Percentiles rank a stretch among this genome's conserved stretches.
Evolutionary conservation across 257 asterid species (phyloP).

Genomic region (Euphrasia confusa): DNA sequence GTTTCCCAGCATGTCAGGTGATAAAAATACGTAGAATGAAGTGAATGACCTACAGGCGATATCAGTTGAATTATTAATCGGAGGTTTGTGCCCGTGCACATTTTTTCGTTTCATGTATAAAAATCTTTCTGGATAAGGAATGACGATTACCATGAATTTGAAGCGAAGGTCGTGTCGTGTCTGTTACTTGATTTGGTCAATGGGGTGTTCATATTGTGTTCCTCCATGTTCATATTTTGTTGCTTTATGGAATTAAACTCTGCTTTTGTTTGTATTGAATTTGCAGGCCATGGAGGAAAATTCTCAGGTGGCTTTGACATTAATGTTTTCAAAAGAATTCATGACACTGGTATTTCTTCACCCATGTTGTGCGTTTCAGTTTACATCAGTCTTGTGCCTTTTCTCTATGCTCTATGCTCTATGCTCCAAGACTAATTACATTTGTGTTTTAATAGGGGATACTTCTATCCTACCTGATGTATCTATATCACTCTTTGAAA

Average conservation of each 20-base stretch:
- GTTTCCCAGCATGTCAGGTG: no score
- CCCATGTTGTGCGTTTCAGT: neutral
- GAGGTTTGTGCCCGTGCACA: no score
- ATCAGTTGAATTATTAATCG: no score
- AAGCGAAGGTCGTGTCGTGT: no score
- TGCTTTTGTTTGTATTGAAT: constrained; percentile 14
- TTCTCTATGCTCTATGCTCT: constrained; percentile 10
- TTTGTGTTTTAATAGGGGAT: constrained; percentile 42
- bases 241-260: constrained; percentile 26
- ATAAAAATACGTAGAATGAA: no score
- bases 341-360: constrained; percentile 47
- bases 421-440: neutral
- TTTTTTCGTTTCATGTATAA: no score
- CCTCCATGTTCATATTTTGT: constrained; percentile 1
- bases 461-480: constrained; percentile 55
- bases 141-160: no score
- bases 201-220: neutral
- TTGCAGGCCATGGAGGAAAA: constrained; percentile 61
- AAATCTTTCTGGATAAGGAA: no score
- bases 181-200: no score
- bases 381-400: neutral
- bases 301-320: constrained; percentile 97
- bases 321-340: constrained; percentile 70
- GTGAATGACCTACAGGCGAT: no score
- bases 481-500: constrained; percentile 49